Conservation (phyloP, 2,329 filamentous ascomycete genomes). For the Diplodia intermedia region DNA sequence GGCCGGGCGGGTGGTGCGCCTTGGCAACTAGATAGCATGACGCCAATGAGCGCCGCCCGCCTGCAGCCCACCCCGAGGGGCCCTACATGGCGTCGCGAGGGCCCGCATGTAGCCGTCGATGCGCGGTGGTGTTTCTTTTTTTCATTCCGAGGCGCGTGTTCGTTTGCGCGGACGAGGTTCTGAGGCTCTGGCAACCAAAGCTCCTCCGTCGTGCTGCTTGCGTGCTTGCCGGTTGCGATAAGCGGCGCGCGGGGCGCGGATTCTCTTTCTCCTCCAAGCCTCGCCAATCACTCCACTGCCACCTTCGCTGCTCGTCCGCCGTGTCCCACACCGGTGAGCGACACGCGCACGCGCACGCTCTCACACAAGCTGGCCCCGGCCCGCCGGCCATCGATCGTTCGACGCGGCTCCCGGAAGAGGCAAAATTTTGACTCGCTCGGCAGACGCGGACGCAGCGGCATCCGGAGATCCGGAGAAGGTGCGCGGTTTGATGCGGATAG, state of each 20-base stretch:
- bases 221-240: too few relatives aligned
- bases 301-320: not conserved
- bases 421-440: not conserved
- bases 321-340: conserved; percentile 23
- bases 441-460: not conserved
- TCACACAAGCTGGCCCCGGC: not conserved
- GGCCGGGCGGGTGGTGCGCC: conserved; percentile 16
- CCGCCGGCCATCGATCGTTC: conserved; percentile 10
- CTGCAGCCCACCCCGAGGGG: conserved; percentile 7
- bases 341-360: not conserved
- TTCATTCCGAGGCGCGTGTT: not conserved
- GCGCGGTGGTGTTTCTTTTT: not conserved
- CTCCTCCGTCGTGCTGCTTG: not conserved
- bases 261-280: not conserved
- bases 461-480: conserved; percentile 8
- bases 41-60: not conserved
- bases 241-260: not conserved
- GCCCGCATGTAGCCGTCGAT: not conserved
- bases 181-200: not conserved
- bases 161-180: not conserved
- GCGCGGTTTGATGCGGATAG: not conserved
- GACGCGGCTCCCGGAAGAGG: not conserved
- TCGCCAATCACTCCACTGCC: conserved; percentile 8
- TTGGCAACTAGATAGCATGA: conserved; percentile 22
- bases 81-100: conserved; percentile 4